Base-by-base conservation (phyloP, 768 basidiomycete species). In the Lactarius evosmus region DNA sequence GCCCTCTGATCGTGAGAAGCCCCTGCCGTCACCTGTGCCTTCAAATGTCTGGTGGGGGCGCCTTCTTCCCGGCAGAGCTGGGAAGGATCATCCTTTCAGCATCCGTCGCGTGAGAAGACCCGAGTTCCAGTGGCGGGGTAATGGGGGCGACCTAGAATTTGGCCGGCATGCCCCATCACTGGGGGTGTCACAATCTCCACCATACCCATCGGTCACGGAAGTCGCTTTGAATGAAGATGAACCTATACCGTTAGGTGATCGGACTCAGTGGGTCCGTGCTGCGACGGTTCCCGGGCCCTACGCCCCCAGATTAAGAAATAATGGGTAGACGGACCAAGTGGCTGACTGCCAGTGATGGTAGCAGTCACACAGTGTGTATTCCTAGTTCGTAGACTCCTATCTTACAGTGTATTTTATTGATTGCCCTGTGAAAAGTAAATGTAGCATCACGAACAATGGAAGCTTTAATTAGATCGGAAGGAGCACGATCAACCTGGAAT, bases 181-280 rank as follows among this genome's bases (percentile, higher is more conserved):
- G 12, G 59, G 30, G 33, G 54, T 55, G 49, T n/a, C 53, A 53
- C 49, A 33, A 25, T 27, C 29, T 27, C 17, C 46, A 11, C 54
- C 30, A 19, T 7, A 22, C 83, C 84, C 72, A 79, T 82, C 58
- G 27, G 29, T n/a, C 30, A 19, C 29, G 25, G 73, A 72, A 54
- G 71, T 69, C 53, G 74, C 80, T 38, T 70, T 72, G 6, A 74
- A 88, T 68, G 75, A 81, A 50, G 82, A 88, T 72, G 69, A 78
- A 65, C 85, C 86, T 7, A 82, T 88, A 56, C 82, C 84, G 9
- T 77, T 79, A 62, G 80, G 83, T 32, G 74, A 74, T 44, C 71
- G 76, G 41, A 83, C 82, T 5, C 74, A 83, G 67, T 74, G 73
- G 73, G 66, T 74, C 40, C 67, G 63, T 33, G 73, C 73, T 32